Percentiles rank a stretch among this genome's conserved stretches.
phyloP scores from a whole-genome alignment of 1,284 basidiomycete genomes.

The Pseudozyma sp. region DNA sequence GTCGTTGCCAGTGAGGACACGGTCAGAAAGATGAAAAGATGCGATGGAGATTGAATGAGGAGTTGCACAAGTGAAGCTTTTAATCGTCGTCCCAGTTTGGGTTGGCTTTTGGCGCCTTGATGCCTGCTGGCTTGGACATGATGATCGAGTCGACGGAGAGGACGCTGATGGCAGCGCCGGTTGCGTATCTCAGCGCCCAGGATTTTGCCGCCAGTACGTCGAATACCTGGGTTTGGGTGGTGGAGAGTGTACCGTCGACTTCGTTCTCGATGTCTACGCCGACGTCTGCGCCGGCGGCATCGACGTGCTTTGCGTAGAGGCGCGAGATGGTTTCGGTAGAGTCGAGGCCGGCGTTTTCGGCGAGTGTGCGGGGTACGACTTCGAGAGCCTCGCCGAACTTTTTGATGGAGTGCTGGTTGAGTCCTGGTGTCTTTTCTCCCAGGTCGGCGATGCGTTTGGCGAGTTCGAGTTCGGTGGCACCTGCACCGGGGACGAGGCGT shows the following conservation, averaged over 20 bases:
- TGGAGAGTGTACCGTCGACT: conserved; percentile 56
- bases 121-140: conserved; percentile 73
- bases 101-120: conserved; percentile 67
- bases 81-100: conserved; percentile 69
- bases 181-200: conserved; percentile 88
- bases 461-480: conserved; percentile 92
- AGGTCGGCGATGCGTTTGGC: conserved; percentile 84
- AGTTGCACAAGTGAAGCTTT: not conserved
- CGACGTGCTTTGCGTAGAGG: conserved; percentile 84
- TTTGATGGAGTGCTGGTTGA: conserved; percentile 93
- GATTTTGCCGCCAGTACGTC: conserved; percentile 88
- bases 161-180: conserved; percentile 92
- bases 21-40: not conserved
- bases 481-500: conserved; percentile 91
- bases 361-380: conserved; percentile 90
- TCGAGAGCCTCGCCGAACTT: conserved; percentile 90
- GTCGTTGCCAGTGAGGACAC: too few species aligned
- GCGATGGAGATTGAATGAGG: not conserved
- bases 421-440: conserved; percentile 87
- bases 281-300: conserved; percentile 72
- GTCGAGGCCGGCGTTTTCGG: conserved; percentile 95
- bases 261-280: conserved; percentile 87
- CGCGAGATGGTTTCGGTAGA: conserved; percentile 90
- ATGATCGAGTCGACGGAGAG: conserved; percentile 97
- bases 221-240: conserved; percentile 53